Base-by-base conservation (phyloP, 495 filamentous ascomycete genomes). In the Hypoxylon cercidicola region DNA sequence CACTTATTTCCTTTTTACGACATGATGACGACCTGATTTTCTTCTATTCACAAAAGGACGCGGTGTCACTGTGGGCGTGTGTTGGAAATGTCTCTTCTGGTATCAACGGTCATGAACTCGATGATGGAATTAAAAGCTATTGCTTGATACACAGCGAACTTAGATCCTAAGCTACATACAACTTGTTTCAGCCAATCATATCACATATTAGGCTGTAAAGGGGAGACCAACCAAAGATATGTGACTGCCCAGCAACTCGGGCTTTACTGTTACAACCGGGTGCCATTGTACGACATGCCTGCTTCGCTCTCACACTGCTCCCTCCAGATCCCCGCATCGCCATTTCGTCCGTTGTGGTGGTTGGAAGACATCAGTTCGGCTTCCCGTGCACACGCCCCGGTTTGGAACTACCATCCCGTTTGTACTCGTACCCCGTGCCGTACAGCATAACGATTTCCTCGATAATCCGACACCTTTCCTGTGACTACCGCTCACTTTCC, bases 51-150 rank as follows among this genome's bases (percentile, higher is more conserved):
- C 66, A 72, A 75, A 75, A 75, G 68, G 71, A 70, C 55, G 64
- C 53, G 72, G 66, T 72, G 63, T 72, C 62, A 69, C 60, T 68
- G 62, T 65, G 60, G 71, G 68, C 68, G 69, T 71, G 67, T 71
- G 72, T 73, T 73, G 72, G 72, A 73, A 69, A 69, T 72, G 70
- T 74, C 60, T 69, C 68, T 72, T 68, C 63, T 72, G 70, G 75
- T 76, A 72, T 75, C 75, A 64, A 76, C 74, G 67, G 75, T 72
- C 65, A 76, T 67, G 72, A 77, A 64, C 74, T 70, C 60, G 64
- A 68, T 65, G 67, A 70, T 65, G 69, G 61, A 70, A 66, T 70
- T 74, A 77, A 76, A 73, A 72, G 66, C 66, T 64, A 62, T 64
- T 66, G 55, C 61, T 66, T 71, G 64, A 73, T 71, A 73, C 70